Conservation (phyloP, 306 rosid species). For the Quercus gilva region DNA sequence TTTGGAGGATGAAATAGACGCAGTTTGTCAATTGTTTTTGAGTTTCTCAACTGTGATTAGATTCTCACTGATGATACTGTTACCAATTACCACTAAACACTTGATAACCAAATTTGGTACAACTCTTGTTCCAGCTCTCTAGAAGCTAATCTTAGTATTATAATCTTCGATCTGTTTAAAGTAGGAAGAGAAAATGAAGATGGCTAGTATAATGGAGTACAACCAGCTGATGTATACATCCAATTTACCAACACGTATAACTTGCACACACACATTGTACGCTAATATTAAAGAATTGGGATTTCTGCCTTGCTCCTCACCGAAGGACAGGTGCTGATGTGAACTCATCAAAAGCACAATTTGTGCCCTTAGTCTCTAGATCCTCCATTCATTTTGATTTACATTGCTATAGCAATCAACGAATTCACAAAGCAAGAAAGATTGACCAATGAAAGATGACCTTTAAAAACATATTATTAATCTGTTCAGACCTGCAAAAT, state of each 20-base stretch:
- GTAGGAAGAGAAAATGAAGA: not conserved
- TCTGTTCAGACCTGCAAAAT: not conserved
- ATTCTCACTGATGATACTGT: not conserved
- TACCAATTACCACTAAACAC: not conserved
- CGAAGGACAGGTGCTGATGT: not conserved
- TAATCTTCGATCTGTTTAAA: constrained; percentile 4
- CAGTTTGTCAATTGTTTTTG: not conserved
- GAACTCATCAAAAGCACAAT: not conserved
- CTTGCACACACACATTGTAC: not conserved
- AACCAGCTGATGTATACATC: constrained; percentile 10
- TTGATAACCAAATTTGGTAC: not conserved
- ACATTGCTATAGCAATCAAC: not conserved
- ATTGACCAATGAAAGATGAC: not conserved
- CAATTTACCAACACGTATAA: constrained; percentile 8
- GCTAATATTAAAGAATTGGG: not conserved
- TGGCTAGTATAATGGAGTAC: not conserved
- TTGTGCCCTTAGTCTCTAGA: constrained; percentile 6
- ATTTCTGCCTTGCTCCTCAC: not conserved
- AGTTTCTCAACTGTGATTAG: not conserved
- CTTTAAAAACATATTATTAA: not conserved
- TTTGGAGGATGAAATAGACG: too few relatives aligned
- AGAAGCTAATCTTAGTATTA: not conserved
- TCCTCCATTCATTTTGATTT: constrained; percentile 19
- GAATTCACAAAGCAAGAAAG: not conserved
- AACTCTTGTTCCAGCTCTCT: not conserved